phyloP scores from a whole-genome alignment of 768 basidiomycete species.

The Lactifluus subvellereus region DNA sequence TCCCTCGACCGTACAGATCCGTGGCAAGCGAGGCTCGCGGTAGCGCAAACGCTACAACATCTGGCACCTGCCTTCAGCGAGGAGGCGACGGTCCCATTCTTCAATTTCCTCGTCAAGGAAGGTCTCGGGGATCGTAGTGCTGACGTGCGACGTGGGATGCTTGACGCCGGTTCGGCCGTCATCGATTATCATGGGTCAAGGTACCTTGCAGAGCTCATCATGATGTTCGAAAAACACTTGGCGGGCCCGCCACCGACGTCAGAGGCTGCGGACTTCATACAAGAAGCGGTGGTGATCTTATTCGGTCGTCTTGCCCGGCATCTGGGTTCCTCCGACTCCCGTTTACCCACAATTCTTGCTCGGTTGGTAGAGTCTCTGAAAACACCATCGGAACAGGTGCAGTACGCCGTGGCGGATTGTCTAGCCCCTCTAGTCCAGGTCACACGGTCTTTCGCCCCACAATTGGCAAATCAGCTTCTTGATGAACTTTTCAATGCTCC shows the following conservation, averaged over 20 bases:
- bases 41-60: slow-evolving; percentile 59
- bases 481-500: slow-evolving; percentile 67
- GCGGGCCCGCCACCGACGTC: slow-evolving; percentile 42
- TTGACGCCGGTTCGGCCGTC: slow-evolving; percentile 74
- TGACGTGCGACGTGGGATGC: slow-evolving; percentile 81
- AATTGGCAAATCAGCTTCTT: slow-evolving; percentile 72
- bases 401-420: slow-evolving; percentile 94
- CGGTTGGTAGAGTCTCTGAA: slow-evolving; percentile 83
- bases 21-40: slow-evolving; percentile 76
- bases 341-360: slow-evolving; percentile 77
- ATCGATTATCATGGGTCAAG: slow-evolving; percentile 79
- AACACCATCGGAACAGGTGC: slow-evolving; percentile 94
- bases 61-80: slow-evolving; percentile 62
- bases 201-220: slow-evolving; percentile 67
- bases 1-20: slow-evolving; percentile 87
- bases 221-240: slow-evolving; percentile 76
- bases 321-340: slow-evolving; percentile 66
- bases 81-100: slow-evolving; percentile 61
- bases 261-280: slow-evolving; percentile 80
- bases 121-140: slow-evolving; percentile 81
- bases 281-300: slow-evolving; percentile 91
- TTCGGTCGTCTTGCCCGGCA: slow-evolving; percentile 91
- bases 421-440: slow-evolving; percentile 77
- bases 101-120: slow-evolving; percentile 76
- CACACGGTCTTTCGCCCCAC: slow-evolving; percentile 52